Conservation (phyloP, 2,329 filamentous ascomycete species). For the Diaporthe sp. region DNA sequence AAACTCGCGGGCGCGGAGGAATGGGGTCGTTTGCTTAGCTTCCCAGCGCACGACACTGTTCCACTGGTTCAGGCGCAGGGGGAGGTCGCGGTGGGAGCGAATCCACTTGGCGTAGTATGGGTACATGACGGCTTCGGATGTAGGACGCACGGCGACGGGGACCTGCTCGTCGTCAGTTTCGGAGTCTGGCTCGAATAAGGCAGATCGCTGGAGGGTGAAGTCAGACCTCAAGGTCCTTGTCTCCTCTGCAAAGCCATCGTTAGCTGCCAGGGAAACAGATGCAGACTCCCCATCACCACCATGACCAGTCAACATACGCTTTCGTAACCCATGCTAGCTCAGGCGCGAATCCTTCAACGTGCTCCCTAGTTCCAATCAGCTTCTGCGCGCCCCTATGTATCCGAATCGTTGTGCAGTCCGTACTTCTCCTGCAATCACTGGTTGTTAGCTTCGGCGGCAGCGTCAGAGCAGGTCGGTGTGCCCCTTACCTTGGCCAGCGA, state of each 20-base stretch:
- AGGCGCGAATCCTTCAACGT: constrained; percentile 98
- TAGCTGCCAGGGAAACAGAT: constrained; percentile 41
- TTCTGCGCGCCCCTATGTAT: not conserved
- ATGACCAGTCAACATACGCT: constrained; percentile 66
- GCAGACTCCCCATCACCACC: constrained; percentile 7
- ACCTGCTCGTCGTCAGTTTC: constrained; percentile 53
- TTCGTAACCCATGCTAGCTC: constrained; percentile 92
- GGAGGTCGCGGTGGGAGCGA: constrained; percentile 93
- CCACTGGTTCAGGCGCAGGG: constrained; percentile 96
- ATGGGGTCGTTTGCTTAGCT: constrained; percentile 91
- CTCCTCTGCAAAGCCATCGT: constrained; percentile 70
- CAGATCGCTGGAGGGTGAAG: not conserved
- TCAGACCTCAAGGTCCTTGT: constrained; percentile 82
- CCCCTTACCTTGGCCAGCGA: constrained; percentile 86
- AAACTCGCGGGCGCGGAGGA: constrained; percentile 94
- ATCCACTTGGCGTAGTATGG: constrained; percentile 98
- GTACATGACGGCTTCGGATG: constrained; percentile 88
- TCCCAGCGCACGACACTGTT: constrained; percentile 95
- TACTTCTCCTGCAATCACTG: constrained; percentile 14
- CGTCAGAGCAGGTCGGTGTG: no score
- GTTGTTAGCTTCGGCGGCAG: not conserved
- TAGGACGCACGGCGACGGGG: constrained; percentile 76
- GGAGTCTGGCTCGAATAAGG: not conserved
- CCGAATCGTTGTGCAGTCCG: not conserved
- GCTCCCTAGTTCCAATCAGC: constrained; percentile 62